Percentiles rank a stretch among this genome's conserved stretches.
Evolutionary conservation across 768 basidiomycete genomes (phyloP).

Genomic region (Amanita thiersii): DNA sequence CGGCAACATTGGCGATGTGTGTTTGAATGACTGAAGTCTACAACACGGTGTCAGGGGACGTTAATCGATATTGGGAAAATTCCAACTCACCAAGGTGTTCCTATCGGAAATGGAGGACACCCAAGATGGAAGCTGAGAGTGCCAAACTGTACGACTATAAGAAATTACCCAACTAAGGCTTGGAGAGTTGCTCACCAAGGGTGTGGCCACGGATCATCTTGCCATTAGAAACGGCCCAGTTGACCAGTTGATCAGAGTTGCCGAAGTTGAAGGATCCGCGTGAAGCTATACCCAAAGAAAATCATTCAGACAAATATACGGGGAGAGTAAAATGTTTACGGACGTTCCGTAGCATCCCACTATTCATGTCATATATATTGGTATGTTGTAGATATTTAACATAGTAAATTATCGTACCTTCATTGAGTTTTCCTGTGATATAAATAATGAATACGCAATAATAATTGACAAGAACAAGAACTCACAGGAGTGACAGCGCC

Average conservation of each 20-base stretch:
- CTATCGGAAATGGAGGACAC: slow-evolving; percentile 28
- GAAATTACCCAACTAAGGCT: not conserved
- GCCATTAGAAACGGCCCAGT: slow-evolving; percentile 30
- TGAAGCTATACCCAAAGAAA: slow-evolving; percentile 13
- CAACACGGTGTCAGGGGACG: not conserved
- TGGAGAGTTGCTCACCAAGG: slow-evolving; percentile 17
- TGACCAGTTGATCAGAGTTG: slow-evolving; percentile 28
- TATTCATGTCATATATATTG: slow-evolving; percentile 6
- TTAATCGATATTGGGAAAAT: not conserved
- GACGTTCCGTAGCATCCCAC: slow-evolving; percentile 32
- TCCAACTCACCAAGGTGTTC: slow-evolving; percentile 24
- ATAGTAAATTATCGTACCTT: slow-evolving; percentile 21
- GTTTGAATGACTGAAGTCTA: slow-evolving; percentile 36
- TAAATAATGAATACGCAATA: not conserved
- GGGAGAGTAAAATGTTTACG: not conserved
- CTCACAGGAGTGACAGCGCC: slow-evolving; percentile 29
- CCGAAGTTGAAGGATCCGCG: slow-evolving; percentile 23
- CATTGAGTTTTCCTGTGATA: slow-evolving; percentile 27
- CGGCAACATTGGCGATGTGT: slow-evolving; percentile 37
- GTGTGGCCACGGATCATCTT: slow-evolving; percentile 36
- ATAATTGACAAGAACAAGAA: not conserved
- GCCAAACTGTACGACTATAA: slow-evolving; percentile 17
- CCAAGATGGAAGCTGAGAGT: slow-evolving; percentile 35
- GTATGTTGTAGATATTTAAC: not conserved
- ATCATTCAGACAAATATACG: not conserved